Evolutionary conservation across 306 rosid genomes (phyloP).

Genomic region (Medicago arabica): DNA sequence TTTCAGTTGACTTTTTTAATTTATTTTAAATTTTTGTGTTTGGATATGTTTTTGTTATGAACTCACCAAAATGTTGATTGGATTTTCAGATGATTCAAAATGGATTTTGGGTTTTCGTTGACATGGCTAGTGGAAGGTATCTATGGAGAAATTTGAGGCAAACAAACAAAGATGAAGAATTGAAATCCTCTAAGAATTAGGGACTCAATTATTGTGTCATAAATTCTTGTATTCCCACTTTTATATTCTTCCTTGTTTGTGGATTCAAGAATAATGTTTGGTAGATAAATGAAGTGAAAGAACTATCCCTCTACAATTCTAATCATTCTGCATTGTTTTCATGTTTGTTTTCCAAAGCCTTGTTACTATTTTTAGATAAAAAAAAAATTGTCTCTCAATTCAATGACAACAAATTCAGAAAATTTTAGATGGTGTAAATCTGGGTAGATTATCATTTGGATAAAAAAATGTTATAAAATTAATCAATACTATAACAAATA

Average conservation of each 20-base stretch:
- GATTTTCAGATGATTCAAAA: constrained; percentile 53
- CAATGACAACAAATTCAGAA: too few species aligned
- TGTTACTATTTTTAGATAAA: not conserved
- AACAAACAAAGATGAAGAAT: constrained; percentile 35
- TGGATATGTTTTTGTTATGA: constrained; percentile 3
- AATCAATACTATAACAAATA: too few species aligned
- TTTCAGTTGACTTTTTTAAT: not conserved
- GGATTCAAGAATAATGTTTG: constrained; percentile 41
- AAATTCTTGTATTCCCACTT: constrained; percentile 27
- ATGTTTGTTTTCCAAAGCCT: constrained; percentile 20
- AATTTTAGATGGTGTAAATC: too few species aligned
- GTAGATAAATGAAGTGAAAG: not conserved
- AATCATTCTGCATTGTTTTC: constrained; percentile 3
- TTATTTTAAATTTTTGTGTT: not conserved
- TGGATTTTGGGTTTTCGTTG: constrained; percentile 73
- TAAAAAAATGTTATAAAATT: too few species aligned
- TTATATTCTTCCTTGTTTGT: not conserved
- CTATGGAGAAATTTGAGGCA: constrained; percentile 72
- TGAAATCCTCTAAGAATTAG: constrained; percentile 38
- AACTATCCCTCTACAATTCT: not conserved
- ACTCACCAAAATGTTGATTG: constrained; percentile 7
- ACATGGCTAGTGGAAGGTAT: constrained; percentile 87
- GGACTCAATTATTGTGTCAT: not conserved
- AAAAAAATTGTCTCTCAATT: too few species aligned
- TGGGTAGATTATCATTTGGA: too few species aligned